phyloP scores from a whole-genome alignment of 139 green algal species.

The Chlamydomonas sp. region DNA sequence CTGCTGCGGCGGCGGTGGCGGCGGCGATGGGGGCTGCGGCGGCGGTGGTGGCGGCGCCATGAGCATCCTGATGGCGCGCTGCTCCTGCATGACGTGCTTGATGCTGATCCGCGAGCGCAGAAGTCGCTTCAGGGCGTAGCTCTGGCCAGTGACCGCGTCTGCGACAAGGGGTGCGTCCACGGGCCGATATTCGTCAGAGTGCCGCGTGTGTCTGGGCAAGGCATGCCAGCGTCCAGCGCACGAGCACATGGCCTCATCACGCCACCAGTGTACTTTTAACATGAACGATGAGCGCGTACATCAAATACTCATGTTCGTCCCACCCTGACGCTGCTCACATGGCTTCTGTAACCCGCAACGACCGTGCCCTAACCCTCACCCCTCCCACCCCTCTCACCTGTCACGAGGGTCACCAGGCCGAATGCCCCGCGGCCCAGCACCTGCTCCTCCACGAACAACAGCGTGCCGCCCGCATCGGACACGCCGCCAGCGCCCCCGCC shows the following conservation, averaged over 20 bases:
- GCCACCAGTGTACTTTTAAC: too few relatives aligned
- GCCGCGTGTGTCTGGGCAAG: too few relatives aligned
- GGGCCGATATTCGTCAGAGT: too few relatives aligned
- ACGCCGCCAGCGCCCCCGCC: neutral
- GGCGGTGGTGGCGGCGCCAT: neutral
- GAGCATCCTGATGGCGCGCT: conserved; percentile 9
- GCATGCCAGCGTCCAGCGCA: too few relatives aligned
- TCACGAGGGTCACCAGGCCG: conserved; percentile 24
- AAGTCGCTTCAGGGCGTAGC: conserved; percentile 27
- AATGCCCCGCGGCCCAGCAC: conserved; percentile 28
- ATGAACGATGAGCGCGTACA: too few relatives aligned
- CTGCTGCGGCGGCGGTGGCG: neutral
- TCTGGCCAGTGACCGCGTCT: neutral
- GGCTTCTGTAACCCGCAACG: too few relatives aligned
- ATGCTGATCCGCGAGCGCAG: neutral
- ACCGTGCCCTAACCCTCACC: too few relatives aligned
- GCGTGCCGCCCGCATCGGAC: neutral
- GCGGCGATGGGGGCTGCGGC: neutral
- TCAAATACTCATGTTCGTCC: too few relatives aligned
- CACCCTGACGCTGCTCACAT: too few relatives aligned
- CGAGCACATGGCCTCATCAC: too few relatives aligned
- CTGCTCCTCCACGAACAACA: conserved; percentile 25
- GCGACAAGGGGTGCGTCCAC: neutral
- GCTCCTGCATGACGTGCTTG: conserved; percentile 34
- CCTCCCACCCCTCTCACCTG: neutral